These are phyloP conservation scores for Isochrysis galbana DNA, from an alignment of 78 protist species.

Conservation along the genomic window DNA sequence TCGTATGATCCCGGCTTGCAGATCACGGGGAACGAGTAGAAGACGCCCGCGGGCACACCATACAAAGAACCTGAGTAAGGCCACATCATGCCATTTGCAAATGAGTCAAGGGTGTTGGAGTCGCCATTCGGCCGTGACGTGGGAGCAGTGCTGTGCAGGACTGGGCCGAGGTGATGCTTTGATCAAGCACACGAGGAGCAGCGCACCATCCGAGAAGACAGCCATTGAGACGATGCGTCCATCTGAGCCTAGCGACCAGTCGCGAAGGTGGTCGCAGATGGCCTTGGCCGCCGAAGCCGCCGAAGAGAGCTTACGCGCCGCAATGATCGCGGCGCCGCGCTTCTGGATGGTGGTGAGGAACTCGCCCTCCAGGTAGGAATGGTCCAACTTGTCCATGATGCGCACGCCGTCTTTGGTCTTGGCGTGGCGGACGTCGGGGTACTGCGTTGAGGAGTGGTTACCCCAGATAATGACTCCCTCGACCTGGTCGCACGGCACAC, in stretches of 20 bases:
- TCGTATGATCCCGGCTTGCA: constrained; percentile 26
- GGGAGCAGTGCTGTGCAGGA: too few species aligned
- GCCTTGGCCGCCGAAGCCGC: constrained; percentile 89
- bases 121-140: too few species aligned
- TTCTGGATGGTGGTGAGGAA: constrained; percentile 78
- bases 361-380: constrained; percentile 62
- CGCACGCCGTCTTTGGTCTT: background rate
- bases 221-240: constrained; percentile 73
- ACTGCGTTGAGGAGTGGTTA: constrained; percentile 86
- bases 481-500: constrained; percentile 55
- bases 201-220: too few species aligned
- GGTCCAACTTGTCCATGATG: constrained; percentile 32
- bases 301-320: constrained; percentile 68
- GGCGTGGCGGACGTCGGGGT: constrained; percentile 69
- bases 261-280: constrained; percentile 71
- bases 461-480: constrained; percentile 88
- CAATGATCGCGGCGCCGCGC: constrained; percentile 92
- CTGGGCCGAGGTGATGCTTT: too few species aligned
- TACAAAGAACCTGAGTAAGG: too few species aligned
- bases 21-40: constrained; percentile 73
- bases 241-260: constrained; percentile 68
- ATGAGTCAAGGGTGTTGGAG: too few species aligned
- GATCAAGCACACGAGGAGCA: too few species aligned
- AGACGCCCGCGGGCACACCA: constrained; percentile 59
- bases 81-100: too few species aligned